Conservation (phyloP, 2,329 filamentous ascomycete genomes). For the Diaporthe caulivora region DNA sequence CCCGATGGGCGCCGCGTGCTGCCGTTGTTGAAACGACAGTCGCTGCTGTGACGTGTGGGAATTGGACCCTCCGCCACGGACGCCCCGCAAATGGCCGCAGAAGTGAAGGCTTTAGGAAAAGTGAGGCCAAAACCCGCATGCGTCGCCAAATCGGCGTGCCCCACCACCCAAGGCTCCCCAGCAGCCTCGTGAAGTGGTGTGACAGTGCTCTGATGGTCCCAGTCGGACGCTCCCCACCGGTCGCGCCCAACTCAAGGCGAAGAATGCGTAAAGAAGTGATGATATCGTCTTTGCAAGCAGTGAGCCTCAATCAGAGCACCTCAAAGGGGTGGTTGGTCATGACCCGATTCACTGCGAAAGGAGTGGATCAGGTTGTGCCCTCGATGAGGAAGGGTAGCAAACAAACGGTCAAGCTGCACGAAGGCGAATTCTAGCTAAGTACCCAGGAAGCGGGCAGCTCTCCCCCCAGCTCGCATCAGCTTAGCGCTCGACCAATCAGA, state of each 20-base stretch:
- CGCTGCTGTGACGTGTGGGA: slow-evolving; percentile 30
- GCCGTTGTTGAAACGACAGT: slow-evolving; percentile 26
- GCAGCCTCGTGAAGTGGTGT: slow-evolving; percentile 9
- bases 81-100: slow-evolving; percentile 33
- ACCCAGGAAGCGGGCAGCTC: not conserved
- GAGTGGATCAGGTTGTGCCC: slow-evolving; percentile 4
- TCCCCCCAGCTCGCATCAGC: not conserved
- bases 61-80: slow-evolving; percentile 32
- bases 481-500: not conserved
- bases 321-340: slow-evolving; percentile 25
- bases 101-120: slow-evolving; percentile 8
- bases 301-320: slow-evolving; percentile 31
- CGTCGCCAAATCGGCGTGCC: slow-evolving; percentile 31
- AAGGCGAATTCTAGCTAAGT: not conserved
- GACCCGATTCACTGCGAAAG: not conserved
- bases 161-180: slow-evolving; percentile 24
- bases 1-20: slow-evolving; percentile 33
- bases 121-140: slow-evolving; percentile 21
- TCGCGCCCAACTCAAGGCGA: slow-evolving; percentile 3
- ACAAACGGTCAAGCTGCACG: too few relatives aligned
- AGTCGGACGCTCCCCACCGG: not conserved
- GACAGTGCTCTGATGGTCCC: slow-evolving; percentile 32
- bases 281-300: slow-evolving; percentile 34
- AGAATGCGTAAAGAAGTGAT: slow-evolving; percentile 11
- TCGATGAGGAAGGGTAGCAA: not conserved